Conservation (phyloP, 768 basidiomycete genomes). For the Rhodosporidiobolus odoratus region DNA sequence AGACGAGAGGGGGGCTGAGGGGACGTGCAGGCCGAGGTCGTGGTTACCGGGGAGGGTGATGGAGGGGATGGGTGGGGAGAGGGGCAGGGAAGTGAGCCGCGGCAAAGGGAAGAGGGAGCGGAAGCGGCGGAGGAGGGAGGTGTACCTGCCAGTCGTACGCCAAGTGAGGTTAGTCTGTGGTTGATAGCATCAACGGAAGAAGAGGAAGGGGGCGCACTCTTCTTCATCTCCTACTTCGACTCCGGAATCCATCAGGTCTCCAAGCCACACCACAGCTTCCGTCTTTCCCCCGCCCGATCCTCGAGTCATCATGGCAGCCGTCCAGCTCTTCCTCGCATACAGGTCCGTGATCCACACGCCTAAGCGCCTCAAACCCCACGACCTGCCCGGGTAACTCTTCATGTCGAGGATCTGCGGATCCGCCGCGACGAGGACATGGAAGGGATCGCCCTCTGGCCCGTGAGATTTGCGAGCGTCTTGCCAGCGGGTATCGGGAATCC, state of each 20-base stretch:
- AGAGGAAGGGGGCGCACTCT: conserved; percentile 56
- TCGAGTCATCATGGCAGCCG: conserved; percentile 34
- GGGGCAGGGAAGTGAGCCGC: conserved; percentile 13
- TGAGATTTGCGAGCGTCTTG: background rate
- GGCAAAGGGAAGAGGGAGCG: conserved; percentile 52
- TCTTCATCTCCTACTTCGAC: conserved; percentile 58
- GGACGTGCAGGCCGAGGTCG: conserved; percentile 62
- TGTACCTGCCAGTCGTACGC: conserved; percentile 57
- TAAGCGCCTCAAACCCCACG: conserved; percentile 56
- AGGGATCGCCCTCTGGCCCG: conserved; percentile 37
- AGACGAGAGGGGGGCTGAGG: conserved; percentile 24
- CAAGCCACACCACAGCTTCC: conserved; percentile 72
- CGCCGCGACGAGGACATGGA: conserved; percentile 72
- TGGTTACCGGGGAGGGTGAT: conserved; percentile 84
- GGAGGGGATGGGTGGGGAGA: conserved; percentile 37
- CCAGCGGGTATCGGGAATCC: background rate
- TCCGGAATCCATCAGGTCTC: conserved; percentile 89
- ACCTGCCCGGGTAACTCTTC: conserved; percentile 64
- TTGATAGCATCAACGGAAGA: background rate
- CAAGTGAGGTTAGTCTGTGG: background rate
- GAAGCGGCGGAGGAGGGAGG: conserved; percentile 63
- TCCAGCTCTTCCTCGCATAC: conserved; percentile 81
- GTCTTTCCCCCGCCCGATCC: conserved; percentile 59
- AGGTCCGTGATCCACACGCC: conserved; percentile 67
- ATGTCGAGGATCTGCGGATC: conserved; percentile 82